Base-by-base conservation (phyloP, 75 land plant species). In the Picea sitchensis region DNA sequence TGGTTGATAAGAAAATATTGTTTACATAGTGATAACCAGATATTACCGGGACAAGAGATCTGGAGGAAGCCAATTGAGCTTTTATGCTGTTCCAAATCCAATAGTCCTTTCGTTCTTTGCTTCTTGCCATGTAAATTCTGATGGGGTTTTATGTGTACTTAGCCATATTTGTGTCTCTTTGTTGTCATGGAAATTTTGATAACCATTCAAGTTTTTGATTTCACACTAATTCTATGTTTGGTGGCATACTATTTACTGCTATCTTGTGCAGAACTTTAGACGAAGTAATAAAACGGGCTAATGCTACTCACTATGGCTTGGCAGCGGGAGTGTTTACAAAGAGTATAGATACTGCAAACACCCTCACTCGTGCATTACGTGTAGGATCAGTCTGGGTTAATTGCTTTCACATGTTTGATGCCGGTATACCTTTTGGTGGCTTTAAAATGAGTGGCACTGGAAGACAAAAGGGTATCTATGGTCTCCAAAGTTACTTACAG, bases 401-500 rank as follows among this genome's bases (percentile, higher is more conserved):
- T 80, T 92, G 95, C 85, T 97, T 79, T 68, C 87, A 91, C 80
- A 88, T 91, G 13, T 93, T 95, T 77, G 98, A 97, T 83, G 95
- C 94, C 51, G 91, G 92, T 4, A 93, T 97, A 18, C 99, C 99
- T 1, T 97, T 95, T 61, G 99, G 99, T 4, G 99, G 99, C 14
- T 97, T 90, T 86, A 97, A 97, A 85, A 85, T 87, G 95, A 97
- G 99, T 72, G 99, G 99, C 14, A 77, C 81, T 14, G 99, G 99
- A 7, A 85, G 99, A 58, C 95, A 97, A 82, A 95, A 95, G 84
- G 99, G 99, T 2, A 84, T 87, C 17, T 87, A 93, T 60, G 89
- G 92, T 75, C 88, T 96, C 32, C 67, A 86, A 30, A 92, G 86
- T 83, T 96, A 96, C 86, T 82, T 92, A 65, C 94, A 95, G 61